A percentile compares a stretch with the other conserved stretches of the same genome.
Conservation (phyloP, 495 filamentous ascomycete species). For the Aeminium ludgeri region DNA sequence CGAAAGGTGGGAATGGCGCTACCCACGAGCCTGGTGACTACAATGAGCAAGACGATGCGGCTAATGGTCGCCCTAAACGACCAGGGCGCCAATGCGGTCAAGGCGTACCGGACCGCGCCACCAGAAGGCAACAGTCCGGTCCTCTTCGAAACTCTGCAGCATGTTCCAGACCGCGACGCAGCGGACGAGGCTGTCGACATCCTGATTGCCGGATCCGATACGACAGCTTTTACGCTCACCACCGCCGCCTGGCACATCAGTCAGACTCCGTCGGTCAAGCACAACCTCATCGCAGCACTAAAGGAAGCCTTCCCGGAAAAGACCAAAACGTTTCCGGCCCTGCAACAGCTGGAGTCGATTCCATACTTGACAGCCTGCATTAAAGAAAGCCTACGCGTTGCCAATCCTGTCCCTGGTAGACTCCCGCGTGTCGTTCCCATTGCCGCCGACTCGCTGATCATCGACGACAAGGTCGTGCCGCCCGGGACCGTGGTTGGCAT, state of each 20-base stretch:
- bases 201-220: constrained; percentile 32
- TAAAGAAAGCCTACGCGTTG: constrained; percentile 21
- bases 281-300: constrained; percentile 22
- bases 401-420: background rate
- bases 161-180: no score
- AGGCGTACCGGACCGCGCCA: no score
- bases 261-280: constrained; percentile 21
- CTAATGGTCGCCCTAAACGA: no score
- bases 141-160: no score
- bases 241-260: constrained; percentile 29
- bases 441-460: constrained; percentile 19
- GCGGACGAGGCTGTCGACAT: constrained; percentile 29
- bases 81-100: no score
- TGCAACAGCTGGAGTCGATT: background rate
- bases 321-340: background rate
- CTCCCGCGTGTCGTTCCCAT: constrained; percentile 1
- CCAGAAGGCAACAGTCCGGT: no score
- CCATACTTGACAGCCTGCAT: constrained; percentile 24
- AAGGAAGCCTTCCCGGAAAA: background rate
- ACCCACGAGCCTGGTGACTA: no score
- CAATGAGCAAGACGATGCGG: no score
- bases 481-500: constrained; percentile 26
- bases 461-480: constrained; percentile 21
- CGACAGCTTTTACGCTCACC: constrained; percentile 27
- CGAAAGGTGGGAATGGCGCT: no score